Evolutionary conservation across 2,329 filamentous ascomycete genomes (phyloP).

Genomic region (Canariomyces notabilis): DNA sequence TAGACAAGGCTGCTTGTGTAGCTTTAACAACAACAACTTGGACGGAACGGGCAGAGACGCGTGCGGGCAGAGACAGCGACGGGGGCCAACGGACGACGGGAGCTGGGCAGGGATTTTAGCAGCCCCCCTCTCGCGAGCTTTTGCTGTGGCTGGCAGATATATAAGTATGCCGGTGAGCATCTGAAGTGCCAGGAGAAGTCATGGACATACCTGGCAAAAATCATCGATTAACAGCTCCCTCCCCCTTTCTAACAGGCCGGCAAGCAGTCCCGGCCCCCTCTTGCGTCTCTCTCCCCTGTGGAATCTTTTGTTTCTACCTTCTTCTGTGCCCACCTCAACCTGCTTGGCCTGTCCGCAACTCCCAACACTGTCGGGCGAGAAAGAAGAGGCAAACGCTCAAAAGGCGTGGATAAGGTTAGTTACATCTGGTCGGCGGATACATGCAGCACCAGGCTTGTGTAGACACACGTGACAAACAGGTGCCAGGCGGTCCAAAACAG

Average conservation of each 20-base stretch:
- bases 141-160: not conserved
- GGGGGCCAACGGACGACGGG: not conserved
- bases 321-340: not conserved
- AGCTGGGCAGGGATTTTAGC: not conserved
- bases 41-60: not conserved
- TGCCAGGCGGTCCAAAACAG: not conserved
- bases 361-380: not conserved
- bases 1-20: slow-evolving; percentile 9
- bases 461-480: slow-evolving; percentile 13
- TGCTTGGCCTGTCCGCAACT: not conserved
- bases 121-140: not conserved
- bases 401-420: slow-evolving; percentile 17
- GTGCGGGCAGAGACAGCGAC: not conserved
- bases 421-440: slow-evolving; percentile 10
- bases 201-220: no score
- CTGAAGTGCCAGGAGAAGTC: not conserved
- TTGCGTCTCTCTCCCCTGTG: not conserved
- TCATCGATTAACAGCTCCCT: no score
- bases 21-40: not conserved
- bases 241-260: not conserved
- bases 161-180: not conserved
- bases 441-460: slow-evolving; percentile 6
- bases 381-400: slow-evolving; percentile 15
- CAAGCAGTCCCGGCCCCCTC: not conserved
- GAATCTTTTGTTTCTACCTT: not conserved